Percentiles rank a stretch among this genome's conserved stretches.
These are phyloP conservation scores for Brassica carinata DNA, from an alignment of 345 rosid species.

Conservation along the genomic window DNA sequence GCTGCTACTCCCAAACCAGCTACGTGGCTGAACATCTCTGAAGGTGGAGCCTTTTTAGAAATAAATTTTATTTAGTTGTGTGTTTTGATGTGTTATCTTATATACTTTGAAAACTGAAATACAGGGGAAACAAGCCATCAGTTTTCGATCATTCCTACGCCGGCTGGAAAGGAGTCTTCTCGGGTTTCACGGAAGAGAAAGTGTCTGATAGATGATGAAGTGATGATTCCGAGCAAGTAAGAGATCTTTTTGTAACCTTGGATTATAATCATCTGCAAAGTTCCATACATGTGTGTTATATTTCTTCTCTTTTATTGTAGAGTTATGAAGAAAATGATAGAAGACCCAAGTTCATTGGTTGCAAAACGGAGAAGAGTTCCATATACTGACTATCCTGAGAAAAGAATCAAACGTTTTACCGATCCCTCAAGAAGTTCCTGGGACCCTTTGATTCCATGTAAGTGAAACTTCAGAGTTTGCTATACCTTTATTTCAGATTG, in stretches of 20 bases:
- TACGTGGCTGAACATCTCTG: conserved; percentile 44
- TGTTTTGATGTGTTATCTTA: not conserved
- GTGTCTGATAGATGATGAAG: conserved; percentile 59
- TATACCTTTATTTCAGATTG: not conserved
- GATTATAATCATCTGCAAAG: conserved; percentile 8
- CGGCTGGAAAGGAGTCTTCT: conserved; percentile 60
- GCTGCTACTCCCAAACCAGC: conserved; percentile 46
- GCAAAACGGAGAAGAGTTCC: conserved; percentile 54
- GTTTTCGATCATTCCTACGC: conserved; percentile 56
- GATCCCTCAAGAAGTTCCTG: conserved; percentile 44
- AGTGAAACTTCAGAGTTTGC: conserved; percentile 26
- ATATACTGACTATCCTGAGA: conserved; percentile 44
- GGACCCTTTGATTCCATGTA: conserved; percentile 70
- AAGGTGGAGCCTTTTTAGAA: conserved; percentile 33
- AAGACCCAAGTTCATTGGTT: conserved; percentile 66
- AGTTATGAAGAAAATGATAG: conserved; percentile 50
- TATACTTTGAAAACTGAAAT: conserved; percentile 24
- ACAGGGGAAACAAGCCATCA: conserved; percentile 53
- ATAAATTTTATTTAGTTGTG: conserved; percentile 1
- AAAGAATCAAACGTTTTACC: conserved; percentile 48
- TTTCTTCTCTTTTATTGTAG: conserved; percentile 46
- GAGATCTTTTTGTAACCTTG: conserved; percentile 25
- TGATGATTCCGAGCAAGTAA: conserved; percentile 69
- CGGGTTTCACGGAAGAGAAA: conserved; percentile 56
- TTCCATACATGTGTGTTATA: conserved; percentile 10